These are phyloP conservation scores for Nakaseomyces bracarensis DNA, from an alignment of 1,139 yeast species.

Conservation along the genomic window DNA sequence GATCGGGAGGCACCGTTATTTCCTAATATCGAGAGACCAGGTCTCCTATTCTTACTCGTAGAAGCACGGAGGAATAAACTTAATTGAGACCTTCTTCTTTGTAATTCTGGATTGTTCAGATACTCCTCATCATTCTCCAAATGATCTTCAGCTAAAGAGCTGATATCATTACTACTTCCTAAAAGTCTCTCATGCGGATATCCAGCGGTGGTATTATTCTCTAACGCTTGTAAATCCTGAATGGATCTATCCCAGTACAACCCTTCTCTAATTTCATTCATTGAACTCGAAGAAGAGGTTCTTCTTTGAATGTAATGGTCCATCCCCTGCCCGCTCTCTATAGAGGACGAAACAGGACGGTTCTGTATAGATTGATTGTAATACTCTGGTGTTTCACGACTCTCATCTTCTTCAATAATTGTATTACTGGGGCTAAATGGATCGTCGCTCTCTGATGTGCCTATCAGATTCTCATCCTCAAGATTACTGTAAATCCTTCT, in stretches of 20 bases:
- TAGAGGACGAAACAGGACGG: slow-evolving; percentile 1
- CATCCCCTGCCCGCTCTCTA: slow-evolving; percentile 2
- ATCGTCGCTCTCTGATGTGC: not conserved
- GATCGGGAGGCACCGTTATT: slow-evolving; percentile 4
- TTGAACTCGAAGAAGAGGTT: slow-evolving; percentile 10
- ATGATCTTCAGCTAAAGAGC: slow-evolving; percentile 12
- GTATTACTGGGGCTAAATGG: slow-evolving; percentile 6
- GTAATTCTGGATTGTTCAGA: slow-evolving; percentile 26
- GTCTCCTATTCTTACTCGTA: slow-evolving; percentile 3
- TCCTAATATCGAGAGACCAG: slow-evolving; percentile 1
- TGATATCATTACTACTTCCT: not conserved
- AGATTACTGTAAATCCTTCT: slow-evolving; percentile 23
- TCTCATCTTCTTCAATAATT: slow-evolving; percentile 12
- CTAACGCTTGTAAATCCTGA: slow-evolving; percentile 15
- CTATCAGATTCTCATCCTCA: slow-evolving; percentile 6
- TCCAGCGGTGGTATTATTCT: not conserved
- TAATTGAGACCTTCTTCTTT: slow-evolving; percentile 30
- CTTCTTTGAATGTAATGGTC: slow-evolving; percentile 7
- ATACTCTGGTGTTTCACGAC: slow-evolving; percentile 9
- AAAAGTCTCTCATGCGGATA: not conserved
- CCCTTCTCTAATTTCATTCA: slow-evolving; percentile 19
- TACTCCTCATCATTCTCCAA: slow-evolving; percentile 29
- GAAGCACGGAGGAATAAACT: slow-evolving; percentile 18
- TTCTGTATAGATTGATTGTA: not conserved
- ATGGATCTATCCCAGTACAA: slow-evolving; percentile 32